Evolutionary conservation across 2,329 filamentous ascomycete genomes (phyloP).

Genomic region (Colletotrichum paranaense): DNA sequence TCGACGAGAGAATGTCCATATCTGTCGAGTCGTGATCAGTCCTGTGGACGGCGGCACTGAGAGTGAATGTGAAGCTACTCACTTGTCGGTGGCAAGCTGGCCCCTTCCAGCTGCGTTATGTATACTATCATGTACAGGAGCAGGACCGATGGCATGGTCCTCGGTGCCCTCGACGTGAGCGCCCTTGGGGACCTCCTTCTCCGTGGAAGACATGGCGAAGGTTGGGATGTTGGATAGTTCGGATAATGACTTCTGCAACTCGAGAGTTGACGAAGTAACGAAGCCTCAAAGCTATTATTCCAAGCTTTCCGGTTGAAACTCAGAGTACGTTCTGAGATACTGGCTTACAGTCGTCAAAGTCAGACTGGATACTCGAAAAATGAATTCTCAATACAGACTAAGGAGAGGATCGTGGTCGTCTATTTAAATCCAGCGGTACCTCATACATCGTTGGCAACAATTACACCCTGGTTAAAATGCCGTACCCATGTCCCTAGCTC

Average conservation of each 20-base stretch:
- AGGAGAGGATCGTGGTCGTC: background rate
- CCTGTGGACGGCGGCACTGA: background rate
- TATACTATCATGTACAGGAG: constrained; percentile 25
- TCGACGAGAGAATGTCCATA: constrained; percentile 61
- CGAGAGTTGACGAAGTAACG: background rate
- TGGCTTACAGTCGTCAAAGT: background rate
- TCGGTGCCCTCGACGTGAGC: constrained; percentile 26
- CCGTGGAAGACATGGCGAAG: constrained; percentile 17
- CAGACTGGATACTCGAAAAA: background rate
- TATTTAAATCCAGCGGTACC: constrained; percentile 1
- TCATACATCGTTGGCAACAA: background rate
- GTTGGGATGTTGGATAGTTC: background rate
- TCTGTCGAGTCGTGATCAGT: constrained; percentile 40
- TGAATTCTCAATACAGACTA: background rate
- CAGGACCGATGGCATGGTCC: constrained; percentile 27
- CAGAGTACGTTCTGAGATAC: background rate
- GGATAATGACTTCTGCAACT: background rate
- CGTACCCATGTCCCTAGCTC: constrained; percentile 4
- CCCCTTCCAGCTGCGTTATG: constrained; percentile 53
- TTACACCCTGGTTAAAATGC: constrained; percentile 2
- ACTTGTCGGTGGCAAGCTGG: constrained; percentile 60
- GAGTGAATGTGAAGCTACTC: constrained; percentile 12
- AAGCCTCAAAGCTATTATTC: background rate
- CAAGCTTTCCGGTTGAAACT: background rate
- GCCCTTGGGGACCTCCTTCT: constrained; percentile 20